Percentiles rank a stretch among this genome's conserved stretches.
phyloP scores from a whole-genome alignment of 2,329 filamentous ascomycete genomes.

The Hymenoscyphus repandus region DNA sequence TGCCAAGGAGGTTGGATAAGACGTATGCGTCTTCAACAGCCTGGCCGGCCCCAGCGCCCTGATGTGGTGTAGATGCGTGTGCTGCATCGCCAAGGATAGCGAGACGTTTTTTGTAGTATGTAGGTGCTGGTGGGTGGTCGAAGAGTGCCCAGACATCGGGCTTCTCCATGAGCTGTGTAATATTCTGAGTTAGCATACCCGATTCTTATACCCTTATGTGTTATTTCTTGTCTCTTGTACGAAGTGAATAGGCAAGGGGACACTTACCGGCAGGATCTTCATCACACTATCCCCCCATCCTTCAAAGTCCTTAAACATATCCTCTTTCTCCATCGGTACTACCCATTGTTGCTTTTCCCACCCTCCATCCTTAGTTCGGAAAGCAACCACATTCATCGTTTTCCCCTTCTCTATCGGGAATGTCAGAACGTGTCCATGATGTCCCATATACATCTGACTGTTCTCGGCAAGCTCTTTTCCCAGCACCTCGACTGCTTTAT shows the following conservation, averaged over 20 bases:
- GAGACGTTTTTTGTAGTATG: slow-evolving; percentile 39
- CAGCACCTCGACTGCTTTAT: slow-evolving; percentile 42
- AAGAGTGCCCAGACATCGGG: slow-evolving; percentile 44
- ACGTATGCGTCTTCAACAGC: slow-evolving; percentile 49
- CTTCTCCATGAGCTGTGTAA: slow-evolving; percentile 38
- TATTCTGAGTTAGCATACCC: slow-evolving; percentile 5
- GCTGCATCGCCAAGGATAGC: slow-evolving; percentile 57
- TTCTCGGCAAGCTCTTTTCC: slow-evolving; percentile 44
- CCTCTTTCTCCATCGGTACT: slow-evolving; percentile 32
- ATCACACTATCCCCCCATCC: slow-evolving; percentile 35
- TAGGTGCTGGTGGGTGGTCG: slow-evolving; percentile 38
- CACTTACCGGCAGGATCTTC: slow-evolving; percentile 30
- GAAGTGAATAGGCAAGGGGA: neutral
- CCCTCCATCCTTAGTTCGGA: slow-evolving; percentile 28
- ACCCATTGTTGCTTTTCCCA: slow-evolving; percentile 38
- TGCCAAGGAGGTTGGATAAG: slow-evolving; percentile 41
- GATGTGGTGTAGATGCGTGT: slow-evolving; percentile 56
- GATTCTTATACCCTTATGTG: neutral
- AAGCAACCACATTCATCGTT: slow-evolving; percentile 47
- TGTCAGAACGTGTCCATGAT: slow-evolving; percentile 51
- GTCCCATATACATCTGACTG: slow-evolving; percentile 43
- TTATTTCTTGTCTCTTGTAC: neutral
- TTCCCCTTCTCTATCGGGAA: slow-evolving; percentile 55
- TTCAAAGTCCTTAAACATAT: slow-evolving; percentile 34
- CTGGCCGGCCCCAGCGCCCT: slow-evolving; percentile 53